Percentiles rank a stretch among this genome's conserved stretches.
These are phyloP conservation scores for Cystobasidium pallidum DNA, from an alignment of 1,284 basidiomycete species.

Conservation along the genomic window DNA sequence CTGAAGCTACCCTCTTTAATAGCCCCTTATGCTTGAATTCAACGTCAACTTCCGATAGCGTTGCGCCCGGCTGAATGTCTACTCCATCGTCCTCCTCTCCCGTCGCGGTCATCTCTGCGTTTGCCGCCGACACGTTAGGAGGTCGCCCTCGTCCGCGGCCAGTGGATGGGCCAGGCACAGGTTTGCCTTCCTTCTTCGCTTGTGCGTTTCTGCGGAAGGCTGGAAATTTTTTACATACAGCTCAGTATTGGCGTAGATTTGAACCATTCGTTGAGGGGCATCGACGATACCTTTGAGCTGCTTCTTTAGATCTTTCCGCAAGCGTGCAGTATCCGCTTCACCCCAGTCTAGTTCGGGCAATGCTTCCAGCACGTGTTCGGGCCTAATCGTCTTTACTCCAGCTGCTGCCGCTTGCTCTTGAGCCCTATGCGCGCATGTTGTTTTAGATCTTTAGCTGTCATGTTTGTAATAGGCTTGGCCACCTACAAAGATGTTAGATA, in stretches of 20 bases:
- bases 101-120: conserved; percentile 1
- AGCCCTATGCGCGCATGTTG: conserved; percentile 1
- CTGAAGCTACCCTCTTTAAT: conserved; percentile 1
- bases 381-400: conserved; percentile 24
- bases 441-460: not conserved
- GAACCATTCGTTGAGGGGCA: too few relatives aligned
- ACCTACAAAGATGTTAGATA: conserved; percentile 52
- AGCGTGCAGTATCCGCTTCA: conserved; percentile 29
- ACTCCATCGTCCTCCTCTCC: conserved; percentile 16
- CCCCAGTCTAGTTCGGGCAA: conserved; percentile 41
- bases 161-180: conserved; percentile 10
- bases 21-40: not conserved
- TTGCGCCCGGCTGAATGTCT: not conserved
- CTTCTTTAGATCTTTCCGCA: conserved; percentile 36
- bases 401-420: conserved; percentile 20
- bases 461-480: not conserved
- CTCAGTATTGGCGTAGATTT: too few relatives aligned
- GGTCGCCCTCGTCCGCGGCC: not conserved
- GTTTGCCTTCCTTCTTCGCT: conserved; percentile 31
- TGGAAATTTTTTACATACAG: too few relatives aligned
- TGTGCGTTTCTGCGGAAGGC: conserved; percentile 32
- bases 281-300: conserved; percentile 29
- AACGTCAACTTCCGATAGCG: not conserved
- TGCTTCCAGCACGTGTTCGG: conserved; percentile 32
- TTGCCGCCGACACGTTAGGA: conserved; percentile 2